phyloP scores from a whole-genome alignment of 1,284 basidiomycete species.

The Hemileia vastatrix region DNA sequence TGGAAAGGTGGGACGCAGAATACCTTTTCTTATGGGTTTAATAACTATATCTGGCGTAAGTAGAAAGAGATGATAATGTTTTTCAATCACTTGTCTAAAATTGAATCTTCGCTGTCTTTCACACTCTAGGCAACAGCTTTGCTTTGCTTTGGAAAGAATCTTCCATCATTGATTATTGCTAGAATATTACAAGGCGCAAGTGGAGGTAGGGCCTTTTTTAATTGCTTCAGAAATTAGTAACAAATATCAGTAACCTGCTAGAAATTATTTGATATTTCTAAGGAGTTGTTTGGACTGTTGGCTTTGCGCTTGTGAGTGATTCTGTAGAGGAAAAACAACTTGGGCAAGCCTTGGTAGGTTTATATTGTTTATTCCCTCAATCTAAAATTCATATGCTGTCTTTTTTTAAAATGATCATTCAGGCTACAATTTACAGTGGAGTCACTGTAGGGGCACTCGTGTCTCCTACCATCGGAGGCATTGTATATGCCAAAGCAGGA shows the following conservation, averaged over 20 bases:
- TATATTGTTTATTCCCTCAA: no score
- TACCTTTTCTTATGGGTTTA: slow-evolving; percentile 10
- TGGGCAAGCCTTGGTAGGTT: slow-evolving; percentile 15
- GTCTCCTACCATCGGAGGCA: slow-evolving; percentile 18
- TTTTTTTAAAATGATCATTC: neutral
- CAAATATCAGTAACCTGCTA: no score
- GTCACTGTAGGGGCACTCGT: slow-evolving; percentile 7
- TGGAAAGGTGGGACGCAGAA: slow-evolving; percentile 2
- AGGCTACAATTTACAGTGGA: slow-evolving; percentile 13
- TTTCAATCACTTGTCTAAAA: no score
- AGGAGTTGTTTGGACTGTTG: slow-evolving; percentile 23
- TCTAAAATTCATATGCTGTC: neutral
- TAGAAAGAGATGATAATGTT: no score
- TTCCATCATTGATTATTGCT: slow-evolving; percentile 7
- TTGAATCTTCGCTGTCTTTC: no score
- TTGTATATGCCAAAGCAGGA: slow-evolving; percentile 13
- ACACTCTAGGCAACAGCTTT: slow-evolving; percentile 14
- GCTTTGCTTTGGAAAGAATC: slow-evolving; percentile 15
- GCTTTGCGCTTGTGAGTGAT: slow-evolving; percentile 15
- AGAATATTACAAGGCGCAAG: slow-evolving; percentile 17
- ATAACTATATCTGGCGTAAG: slow-evolving; percentile 4
- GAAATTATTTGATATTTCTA: neutral
- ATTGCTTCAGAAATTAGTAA: no score
- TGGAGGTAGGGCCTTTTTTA: slow-evolving; percentile 17
- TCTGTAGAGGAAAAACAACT: slow-evolving; percentile 7